Evolutionary conservation across 352 stramenopile species (phyloP).

Genomic region (Blastocystis sp.): DNA sequence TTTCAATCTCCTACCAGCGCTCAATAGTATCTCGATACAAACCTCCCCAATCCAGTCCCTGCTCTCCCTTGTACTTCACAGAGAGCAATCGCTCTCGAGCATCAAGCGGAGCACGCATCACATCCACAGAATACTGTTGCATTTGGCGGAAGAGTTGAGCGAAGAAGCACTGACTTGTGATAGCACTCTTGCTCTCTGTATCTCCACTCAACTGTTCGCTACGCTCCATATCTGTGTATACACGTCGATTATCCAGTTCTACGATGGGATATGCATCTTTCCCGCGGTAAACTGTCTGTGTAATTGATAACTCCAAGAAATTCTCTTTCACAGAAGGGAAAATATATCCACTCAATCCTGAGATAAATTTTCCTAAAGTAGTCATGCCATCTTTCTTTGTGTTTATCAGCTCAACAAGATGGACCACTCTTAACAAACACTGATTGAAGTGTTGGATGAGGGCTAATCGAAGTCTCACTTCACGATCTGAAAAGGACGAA

Average conservation of each 20-base stretch:
- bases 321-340: conserved; percentile 57
- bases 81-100: conserved; percentile 67
- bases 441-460: conserved; percentile 63
- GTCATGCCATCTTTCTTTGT: background rate
- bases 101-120: conserved; percentile 59
- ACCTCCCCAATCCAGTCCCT: conserved; percentile 70
- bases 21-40: conserved; percentile 68
- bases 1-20: background rate
- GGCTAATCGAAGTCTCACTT: conserved; percentile 10
- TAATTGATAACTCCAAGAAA: conserved; percentile 49
- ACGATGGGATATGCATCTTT: conserved; percentile 46
- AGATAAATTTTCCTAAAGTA: conserved; percentile 19
- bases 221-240: conserved; percentile 62
- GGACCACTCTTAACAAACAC: background rate
- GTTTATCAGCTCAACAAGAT: conserved; percentile 11
- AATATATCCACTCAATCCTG: conserved; percentile 19
- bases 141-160: conserved; percentile 64
- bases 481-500: background rate
- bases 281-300: conserved; percentile 35
- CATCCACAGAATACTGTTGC: background rate
- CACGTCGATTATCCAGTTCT: conserved; percentile 48
- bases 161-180: conserved; percentile 56
- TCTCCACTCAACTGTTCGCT: background rate
- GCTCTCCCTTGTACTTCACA: conserved; percentile 69
- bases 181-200: background rate